Evolutionary conservation across 2,329 filamentous ascomycete genomes (phyloP).

Genomic region (Bipolaris victoriae): DNA sequence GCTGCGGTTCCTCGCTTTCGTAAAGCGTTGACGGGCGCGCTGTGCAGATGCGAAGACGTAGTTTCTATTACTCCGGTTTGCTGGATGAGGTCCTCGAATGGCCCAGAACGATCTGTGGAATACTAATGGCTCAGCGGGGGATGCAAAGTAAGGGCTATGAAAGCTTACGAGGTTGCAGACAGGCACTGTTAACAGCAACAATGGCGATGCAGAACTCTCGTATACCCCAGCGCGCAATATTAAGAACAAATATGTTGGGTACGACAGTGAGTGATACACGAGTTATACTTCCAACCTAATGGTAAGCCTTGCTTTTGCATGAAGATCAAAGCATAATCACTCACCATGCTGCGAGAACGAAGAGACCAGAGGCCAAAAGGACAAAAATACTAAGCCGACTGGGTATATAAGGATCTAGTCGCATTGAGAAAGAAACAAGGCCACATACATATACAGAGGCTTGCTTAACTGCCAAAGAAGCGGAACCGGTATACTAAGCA

Average conservation of each 20-base stretch:
- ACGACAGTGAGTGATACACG: neutral
- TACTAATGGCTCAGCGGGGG: neutral
- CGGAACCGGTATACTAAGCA: neutral
- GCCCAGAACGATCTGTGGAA: neutral
- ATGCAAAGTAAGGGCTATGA: neutral
- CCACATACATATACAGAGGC: neutral
- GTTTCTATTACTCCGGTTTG: neutral
- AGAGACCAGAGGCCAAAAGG: neutral
- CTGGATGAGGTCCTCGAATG: neutral
- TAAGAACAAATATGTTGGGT: neutral
- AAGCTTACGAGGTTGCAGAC: neutral
- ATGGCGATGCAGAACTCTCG: neutral
- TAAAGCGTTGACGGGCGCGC: neutral
- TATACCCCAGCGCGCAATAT: neutral
- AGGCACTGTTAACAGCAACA: neutral
- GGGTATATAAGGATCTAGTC: neutral
- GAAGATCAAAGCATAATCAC: neutral
- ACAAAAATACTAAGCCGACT: neutral
- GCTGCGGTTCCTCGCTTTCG: too few relatives aligned
- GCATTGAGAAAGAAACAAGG: neutral
- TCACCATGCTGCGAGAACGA: neutral
- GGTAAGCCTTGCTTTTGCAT: neutral
- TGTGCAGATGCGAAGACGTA: neutral
- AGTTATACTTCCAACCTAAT: neutral
- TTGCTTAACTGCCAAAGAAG: neutral